Evolutionary conservation across 306 rosid genomes (phyloP).

Genomic region (Morella rubra): DNA sequence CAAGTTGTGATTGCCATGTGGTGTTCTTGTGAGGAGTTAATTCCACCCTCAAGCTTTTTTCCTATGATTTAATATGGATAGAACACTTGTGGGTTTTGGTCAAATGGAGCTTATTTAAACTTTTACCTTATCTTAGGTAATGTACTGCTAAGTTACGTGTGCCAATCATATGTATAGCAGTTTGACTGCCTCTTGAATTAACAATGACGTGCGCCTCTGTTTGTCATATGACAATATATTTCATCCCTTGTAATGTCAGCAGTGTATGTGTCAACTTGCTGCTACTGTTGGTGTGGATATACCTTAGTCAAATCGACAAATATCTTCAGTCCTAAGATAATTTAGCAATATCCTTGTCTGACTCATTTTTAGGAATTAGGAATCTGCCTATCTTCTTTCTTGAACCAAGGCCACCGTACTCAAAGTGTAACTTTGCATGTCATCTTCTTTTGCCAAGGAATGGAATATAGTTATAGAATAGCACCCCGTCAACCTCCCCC

Average conservation of each 20-base stretch:
- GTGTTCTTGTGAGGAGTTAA: neutral
- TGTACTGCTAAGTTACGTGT: neutral
- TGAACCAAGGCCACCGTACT: neutral
- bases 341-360: neutral
- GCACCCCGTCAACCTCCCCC: neutral
- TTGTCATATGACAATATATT: neutral
- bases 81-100: neutral
- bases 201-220: neutral
- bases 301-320: neutral
- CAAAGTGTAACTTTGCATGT: neutral
- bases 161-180: neutral
- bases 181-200: neutral
- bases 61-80: slow-evolving; percentile 1
- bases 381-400: neutral
- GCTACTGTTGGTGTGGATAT: neutral
- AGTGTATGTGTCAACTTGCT: neutral
- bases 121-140: neutral
- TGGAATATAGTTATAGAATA: neutral
- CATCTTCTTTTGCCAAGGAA: neutral
- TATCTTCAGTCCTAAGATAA: neutral
- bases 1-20: slow-evolving; percentile 19
- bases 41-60: neutral
- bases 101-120: neutral
- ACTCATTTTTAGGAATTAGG: neutral
- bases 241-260: neutral